These are phyloP conservation scores for Haberlea rhodopensis DNA, from an alignment of 257 asterid species.

Conservation along the genomic window DNA sequence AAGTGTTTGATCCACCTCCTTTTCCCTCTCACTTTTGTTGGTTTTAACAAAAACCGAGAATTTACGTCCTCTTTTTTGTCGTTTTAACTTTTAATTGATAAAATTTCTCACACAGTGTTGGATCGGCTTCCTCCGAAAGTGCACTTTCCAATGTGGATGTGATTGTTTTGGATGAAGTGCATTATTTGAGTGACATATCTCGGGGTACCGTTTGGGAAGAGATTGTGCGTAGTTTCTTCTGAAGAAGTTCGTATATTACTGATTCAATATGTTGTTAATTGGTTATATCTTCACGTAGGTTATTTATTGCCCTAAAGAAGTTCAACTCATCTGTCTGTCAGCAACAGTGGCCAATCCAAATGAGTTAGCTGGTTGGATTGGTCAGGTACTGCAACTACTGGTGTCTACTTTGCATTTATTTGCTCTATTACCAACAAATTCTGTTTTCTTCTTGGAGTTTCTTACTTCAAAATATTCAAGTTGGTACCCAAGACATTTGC, in stretches of 20 bases:
- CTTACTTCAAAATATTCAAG: constrained; percentile 9
- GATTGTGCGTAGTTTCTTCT: constrained; percentile 64
- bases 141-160: constrained; percentile 88
- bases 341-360: constrained; percentile 98
- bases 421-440: constrained; percentile 13
- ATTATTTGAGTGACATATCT: constrained; percentile 92
- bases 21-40: background rate
- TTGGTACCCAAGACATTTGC: constrained; percentile 6
- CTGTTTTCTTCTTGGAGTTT: constrained; percentile 10
- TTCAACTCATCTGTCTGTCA: constrained; percentile 92
- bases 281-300: constrained; percentile 50
- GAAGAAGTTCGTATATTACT: constrained; percentile 22
- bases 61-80: constrained; percentile 23
- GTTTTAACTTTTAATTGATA: constrained; percentile 18
- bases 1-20: constrained; percentile 11
- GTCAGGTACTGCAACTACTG: constrained; percentile 67
- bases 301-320: constrained; percentile 94
- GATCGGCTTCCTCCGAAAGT: constrained; percentile 73
- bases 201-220: constrained; percentile 99
- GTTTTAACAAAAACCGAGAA: constrained; percentile 11
- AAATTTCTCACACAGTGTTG: constrained; percentile 59
- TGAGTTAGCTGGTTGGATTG: constrained; percentile 99
- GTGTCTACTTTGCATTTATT: constrained; percentile 26
- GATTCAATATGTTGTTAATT: constrained; percentile 31
- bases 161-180: constrained; percentile 99